Evolutionary conservation across 176 grass and related monocot species (phyloP), one percentile per base, ranked within the genome.

Genomic region (Olyra latifolia): DNA sequence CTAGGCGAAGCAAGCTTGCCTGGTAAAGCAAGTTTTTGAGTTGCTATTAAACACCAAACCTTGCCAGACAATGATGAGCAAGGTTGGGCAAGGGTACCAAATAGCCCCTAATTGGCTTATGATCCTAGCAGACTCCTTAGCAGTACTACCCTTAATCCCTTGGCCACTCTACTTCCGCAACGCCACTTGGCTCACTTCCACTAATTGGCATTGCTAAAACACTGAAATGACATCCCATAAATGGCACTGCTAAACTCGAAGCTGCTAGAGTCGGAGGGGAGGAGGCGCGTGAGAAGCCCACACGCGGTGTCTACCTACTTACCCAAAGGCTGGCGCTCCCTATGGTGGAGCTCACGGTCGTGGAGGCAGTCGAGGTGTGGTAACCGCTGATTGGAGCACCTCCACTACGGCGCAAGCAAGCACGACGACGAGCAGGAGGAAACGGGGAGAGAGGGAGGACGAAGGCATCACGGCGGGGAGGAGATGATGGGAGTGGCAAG

Each of bases 251-350:
- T 73, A 93, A 93, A 93, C 22, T 90, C 85, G 56, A 93, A 93
- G 88, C 91, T 93, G 49, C 62, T 28, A 7, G 75, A 62, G 58
- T 93, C 88, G n/a, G 88, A 93, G 5, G 85, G 91, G 11, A 93
- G 85, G 42, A 93, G 57, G 46, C 88, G 91, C 17, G 55, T 20
- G 3, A 90, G 88, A 15, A 93, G 82, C 17, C 88, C 78, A 19
- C 63, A 47, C 46, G 41, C 91, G 12, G 91, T 78, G 48, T 75
- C 85, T 58, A 83, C 81, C 75, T 90, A 82, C 68, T 82, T 87
- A 20, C 73, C 28, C 28, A 72, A 1, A 40, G 84, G 67, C 61
- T 55, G 57, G 7, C 56, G 68, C 69, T 90, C 91, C 53, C 84
- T 57, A 24, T 66, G 77, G 8, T 93, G 88, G 66, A 93, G 79